Conservation (phyloP, 768 basidiomycete species). For the Auricularia cornea region DNA sequence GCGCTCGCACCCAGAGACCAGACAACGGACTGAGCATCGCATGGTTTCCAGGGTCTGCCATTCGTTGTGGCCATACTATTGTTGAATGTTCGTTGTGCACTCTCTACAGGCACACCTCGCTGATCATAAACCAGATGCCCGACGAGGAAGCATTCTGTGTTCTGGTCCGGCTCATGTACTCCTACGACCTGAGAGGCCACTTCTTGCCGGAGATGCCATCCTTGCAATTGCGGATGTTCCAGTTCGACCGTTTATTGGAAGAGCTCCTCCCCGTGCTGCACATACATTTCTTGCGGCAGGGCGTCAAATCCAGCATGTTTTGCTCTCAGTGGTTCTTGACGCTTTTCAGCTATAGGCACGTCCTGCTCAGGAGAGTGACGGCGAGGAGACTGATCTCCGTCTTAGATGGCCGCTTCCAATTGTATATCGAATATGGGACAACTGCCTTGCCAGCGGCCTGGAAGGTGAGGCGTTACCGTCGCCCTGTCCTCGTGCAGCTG, state of each 20-base stretch:
- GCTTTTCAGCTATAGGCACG: conserved; percentile 87
- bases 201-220: conserved; percentile 99
- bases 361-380: not conserved
- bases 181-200: conserved; percentile 92
- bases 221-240: conserved; percentile 74
- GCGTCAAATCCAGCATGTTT: conserved; percentile 96
- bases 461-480: conserved; percentile 37
- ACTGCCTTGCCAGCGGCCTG: conserved; percentile 91
- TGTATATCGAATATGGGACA: conserved; percentile 95
- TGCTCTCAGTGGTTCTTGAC: conserved; percentile 99
- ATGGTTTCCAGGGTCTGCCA: conserved; percentile 54
- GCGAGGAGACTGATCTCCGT: not conserved
- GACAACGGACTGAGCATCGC: no score
- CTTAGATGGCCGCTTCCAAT: conserved; percentile 88
- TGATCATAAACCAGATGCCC: conserved; percentile 66
- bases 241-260: conserved; percentile 94
- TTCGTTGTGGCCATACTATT: conserved; percentile 93
- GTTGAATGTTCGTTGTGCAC: conserved; percentile 58
- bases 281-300: conserved; percentile 87
- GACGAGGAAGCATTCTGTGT: conserved; percentile 98
- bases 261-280: conserved; percentile 89
- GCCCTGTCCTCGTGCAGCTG: no score
- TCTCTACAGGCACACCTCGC: not conserved
- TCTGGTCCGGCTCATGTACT: conserved; percentile 89
- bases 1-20: not conserved